Evolutionary conservation across 352 stramenopile genomes (phyloP), one percentile per base, ranked within the genome.

Genomic region (Pythium phragmitis): DNA sequence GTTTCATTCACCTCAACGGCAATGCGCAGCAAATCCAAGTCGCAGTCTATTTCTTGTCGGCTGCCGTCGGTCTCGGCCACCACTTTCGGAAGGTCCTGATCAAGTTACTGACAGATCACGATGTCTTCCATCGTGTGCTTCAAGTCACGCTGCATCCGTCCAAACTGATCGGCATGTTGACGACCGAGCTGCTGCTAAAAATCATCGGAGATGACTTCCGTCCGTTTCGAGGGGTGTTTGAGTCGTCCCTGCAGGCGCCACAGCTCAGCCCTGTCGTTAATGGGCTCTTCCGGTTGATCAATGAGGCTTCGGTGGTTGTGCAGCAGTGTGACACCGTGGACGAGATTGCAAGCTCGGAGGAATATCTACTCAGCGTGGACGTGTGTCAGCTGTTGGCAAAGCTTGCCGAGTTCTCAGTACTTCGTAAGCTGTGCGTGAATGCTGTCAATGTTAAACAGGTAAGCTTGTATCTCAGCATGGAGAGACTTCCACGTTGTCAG

Each of bases 401-500:
- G 36, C 57, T 94, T n/a, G 75, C 71, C 17, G 67, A 74, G 39
- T 80, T 89, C 19, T 64, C 76, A 9, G 42, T 60, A 7, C 67
- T 92, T 55, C 75, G 80, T 5, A 63, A 71, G 0, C 50, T 85
- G 0, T 92, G 85, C 50, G 76, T 82, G 19, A 64, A 80, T 55
- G 76, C 55, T 1, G 79, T 92, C 57, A 89, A 81, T 57, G 63
- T 92, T 6, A 92, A 89, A 43, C 85, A 94, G 80, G 85, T 91
- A 58, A 16, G 45, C 7, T n/a, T 30, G 16, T 21, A 50, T 42
- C 23, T 6, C 13, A 16, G 36, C 49, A 5, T 23, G 30, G 34
- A 26, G 23, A n/a, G 23, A 21, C 28, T 39, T 12, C 26, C 26
- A 30, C 26, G 26, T 30, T 30, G 26, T 30, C 26, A 5, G 26